These are phyloP conservation scores for Porodaedalea pini DNA, from an alignment of 1,284 basidiomycete species.

Conservation along the genomic window DNA sequence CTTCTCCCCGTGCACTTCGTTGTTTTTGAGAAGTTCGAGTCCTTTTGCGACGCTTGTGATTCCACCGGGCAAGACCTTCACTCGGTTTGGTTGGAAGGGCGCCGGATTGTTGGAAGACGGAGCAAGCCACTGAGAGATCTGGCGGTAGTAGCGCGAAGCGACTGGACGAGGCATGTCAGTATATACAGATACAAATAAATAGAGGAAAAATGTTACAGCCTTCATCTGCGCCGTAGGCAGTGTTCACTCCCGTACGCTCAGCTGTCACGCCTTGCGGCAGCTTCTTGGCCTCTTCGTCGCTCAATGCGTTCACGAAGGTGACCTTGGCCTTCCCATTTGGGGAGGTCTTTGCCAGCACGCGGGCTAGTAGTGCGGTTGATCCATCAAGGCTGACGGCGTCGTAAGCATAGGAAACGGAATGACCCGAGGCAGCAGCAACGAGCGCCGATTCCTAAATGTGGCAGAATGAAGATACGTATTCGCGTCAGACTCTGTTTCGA, in stretches of 20 bases:
- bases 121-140: not conserved
- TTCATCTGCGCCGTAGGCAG: constrained; percentile 5
- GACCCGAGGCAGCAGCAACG: not conserved
- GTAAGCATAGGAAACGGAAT: not conserved
- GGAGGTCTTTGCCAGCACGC: constrained; percentile 5
- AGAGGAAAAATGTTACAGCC: not conserved
- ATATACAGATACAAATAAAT: not conserved
- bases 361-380: not conserved
- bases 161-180: not conserved
- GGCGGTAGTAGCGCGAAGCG: constrained; percentile 13
- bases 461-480: not conserved
- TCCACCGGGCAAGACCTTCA: constrained; percentile 28
- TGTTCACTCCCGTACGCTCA: not conserved
- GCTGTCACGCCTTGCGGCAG: not conserved
- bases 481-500: not conserved
- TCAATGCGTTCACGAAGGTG: not conserved
- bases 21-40: constrained; percentile 24
- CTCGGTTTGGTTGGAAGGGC: constrained; percentile 21
- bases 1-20: constrained; percentile 30
- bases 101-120: not conserved
- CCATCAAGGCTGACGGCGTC: constrained; percentile 5
- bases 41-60: constrained; percentile 30
- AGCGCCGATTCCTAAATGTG: not conserved
- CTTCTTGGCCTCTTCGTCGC: constrained; percentile 8
- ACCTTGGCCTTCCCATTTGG: constrained; percentile 12